These are phyloP conservation scores for Mucor saturninus DNA, from an alignment of 371 early-diverging fungal genomes.

Conservation along the genomic window DNA sequence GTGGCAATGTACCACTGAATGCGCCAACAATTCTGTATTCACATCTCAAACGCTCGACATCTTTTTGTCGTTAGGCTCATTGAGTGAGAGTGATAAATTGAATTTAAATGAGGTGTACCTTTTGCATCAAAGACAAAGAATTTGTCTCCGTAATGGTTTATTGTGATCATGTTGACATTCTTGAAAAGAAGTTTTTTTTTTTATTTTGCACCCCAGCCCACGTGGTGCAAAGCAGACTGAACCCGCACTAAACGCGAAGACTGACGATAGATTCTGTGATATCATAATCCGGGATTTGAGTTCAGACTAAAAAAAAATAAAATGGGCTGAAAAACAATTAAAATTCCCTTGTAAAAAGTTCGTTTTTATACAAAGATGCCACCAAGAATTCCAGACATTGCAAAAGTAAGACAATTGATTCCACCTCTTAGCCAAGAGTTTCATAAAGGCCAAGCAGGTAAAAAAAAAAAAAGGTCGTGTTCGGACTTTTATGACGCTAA, in stretches of 20 bases:
- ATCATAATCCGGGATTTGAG: neutral
- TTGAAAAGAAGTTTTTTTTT: neutral
- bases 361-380: conserved; percentile 26
- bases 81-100: too few species aligned
- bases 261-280: neutral
- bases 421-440: conserved; percentile 71
- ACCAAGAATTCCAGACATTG: conserved; percentile 47
- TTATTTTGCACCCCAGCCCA: too few species aligned
- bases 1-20: conserved; percentile 56
- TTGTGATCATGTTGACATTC: neutral
- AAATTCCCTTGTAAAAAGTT: neutral
- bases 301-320: conserved; percentile 2
- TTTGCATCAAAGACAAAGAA: conserved; percentile 30
- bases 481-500: neutral
- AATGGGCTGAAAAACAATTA: neutral
- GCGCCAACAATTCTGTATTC: conserved; percentile 62
- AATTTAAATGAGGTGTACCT: conserved; percentile 12
- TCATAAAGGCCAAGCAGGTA: conserved; percentile 91
- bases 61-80: conserved; percentile 20
- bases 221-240: too few species aligned
- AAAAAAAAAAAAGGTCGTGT: neutral
- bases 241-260: neutral
- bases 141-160: conserved; percentile 22
- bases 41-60: conserved; percentile 44
- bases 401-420: conserved; percentile 64